These are phyloP conservation scores for Whalleya microplaca DNA, from an alignment of 2,329 filamentous ascomycete genomes.

Conservation along the genomic window DNA sequence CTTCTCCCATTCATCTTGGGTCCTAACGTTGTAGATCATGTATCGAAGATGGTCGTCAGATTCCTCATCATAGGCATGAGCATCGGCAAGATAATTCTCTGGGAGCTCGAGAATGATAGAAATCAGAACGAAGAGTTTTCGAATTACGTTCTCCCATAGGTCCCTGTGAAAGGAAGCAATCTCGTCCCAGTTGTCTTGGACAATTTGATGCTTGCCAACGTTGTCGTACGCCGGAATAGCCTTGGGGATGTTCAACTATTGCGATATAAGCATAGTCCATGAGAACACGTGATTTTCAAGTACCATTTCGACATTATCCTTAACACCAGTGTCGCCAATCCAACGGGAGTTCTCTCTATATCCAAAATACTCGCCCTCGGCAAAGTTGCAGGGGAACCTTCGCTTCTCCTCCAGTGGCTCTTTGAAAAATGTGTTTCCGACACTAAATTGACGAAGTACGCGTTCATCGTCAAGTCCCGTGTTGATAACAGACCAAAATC, in stretches of 20 bases:
- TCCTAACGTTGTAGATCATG: conserved; percentile 34
- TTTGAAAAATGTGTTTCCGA: conserved; percentile 30
- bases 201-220: conserved; percentile 40
- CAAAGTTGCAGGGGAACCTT: conserved; percentile 32
- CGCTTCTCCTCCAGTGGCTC: conserved; percentile 29
- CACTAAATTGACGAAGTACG: conserved; percentile 29
- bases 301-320: conserved; percentile 57
- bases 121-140: conserved; percentile 53
- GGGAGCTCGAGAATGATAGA: conserved; percentile 41
- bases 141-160: conserved; percentile 43
- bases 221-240: conserved; percentile 27
- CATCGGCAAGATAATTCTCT: conserved; percentile 30
- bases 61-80: conserved; percentile 32
- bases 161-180: conserved; percentile 31
- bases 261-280: conserved; percentile 38
- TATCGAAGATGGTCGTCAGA: conserved; percentile 35
- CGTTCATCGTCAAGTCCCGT: conserved; percentile 29
- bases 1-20: conserved; percentile 37
- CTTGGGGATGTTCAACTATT: conserved; percentile 39
- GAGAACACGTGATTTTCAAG: neutral
- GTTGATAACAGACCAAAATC: conserved; percentile 50
- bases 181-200: conserved; percentile 32
- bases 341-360: conserved; percentile 44
- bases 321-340: conserved; percentile 38
- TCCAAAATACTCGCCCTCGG: conserved; percentile 34